Base-by-base conservation (phyloP, 805 yeast genomes). In the Candida wancherniae region DNA sequence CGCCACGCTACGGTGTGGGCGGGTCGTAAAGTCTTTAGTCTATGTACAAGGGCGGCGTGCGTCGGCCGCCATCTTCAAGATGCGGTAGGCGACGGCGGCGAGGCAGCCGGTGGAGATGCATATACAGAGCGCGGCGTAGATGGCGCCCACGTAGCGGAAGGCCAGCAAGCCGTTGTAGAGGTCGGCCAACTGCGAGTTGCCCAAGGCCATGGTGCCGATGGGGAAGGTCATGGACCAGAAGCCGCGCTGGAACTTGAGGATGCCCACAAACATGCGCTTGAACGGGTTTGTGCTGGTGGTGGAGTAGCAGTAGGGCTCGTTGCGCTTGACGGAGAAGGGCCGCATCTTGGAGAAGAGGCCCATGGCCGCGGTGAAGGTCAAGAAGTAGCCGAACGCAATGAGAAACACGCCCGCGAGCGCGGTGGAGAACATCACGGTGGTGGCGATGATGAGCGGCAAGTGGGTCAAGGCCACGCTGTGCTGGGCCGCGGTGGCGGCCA, bases 161-260 rank as follows among this genome's bases (percentile, higher is more conserved):
- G 83, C 75, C 8, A 54, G 48, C 42, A 81, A 50, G 2, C 70
- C 70, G 13, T 46, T 34, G 28, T 15, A 31, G 6, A 28, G 20
- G 4, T 29, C 26, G 40, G 36, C 78, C 12, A 86, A 49, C 44
- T 75, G 71, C 7, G 63, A 54, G 36, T 75, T 69, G 2, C 85
- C 75, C 9, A 81, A 52, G 0, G 80, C 65, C 80, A 84, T 39
- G 6, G 60, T 84, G 2, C 95, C 96, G 45, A 86, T 48, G 4
- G 95, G 96, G 78, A 87, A 87, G 41, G 95, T 83, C 65, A 83
- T 73, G 11, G 87, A 77, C 95, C 95, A 84, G 75, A 48, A 54
- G 1, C 50, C 48, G 10, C 44, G 40, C 28, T 37, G 45, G 30
- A 51, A 53, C 28, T 26, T 31, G 21, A 53, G 40, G 22, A 47